phyloP scores from a whole-genome alignment of 768 basidiomycete species.

The Rhizopogon rudus region DNA sequence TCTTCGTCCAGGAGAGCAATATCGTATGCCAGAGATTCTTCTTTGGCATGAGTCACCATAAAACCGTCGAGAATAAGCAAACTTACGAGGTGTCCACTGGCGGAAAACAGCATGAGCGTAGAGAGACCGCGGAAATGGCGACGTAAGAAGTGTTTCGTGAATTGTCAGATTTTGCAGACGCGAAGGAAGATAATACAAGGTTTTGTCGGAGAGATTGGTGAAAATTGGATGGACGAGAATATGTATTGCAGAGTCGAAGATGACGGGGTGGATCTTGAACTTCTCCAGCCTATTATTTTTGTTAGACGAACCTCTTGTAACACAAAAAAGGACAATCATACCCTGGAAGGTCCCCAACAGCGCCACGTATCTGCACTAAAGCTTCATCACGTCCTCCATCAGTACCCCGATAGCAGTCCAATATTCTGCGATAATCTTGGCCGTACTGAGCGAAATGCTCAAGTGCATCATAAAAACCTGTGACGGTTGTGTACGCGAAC shows the following conservation, averaged over 20 bases:
- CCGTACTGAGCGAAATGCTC: conserved; percentile 30
- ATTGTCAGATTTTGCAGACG: not conserved
- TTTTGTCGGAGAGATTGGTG: not conserved
- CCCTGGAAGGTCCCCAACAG: not conserved
- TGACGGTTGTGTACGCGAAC: not conserved
- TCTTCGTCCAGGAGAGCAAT: not conserved
- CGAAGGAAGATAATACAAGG: conserved; percentile 2
- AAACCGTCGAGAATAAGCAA: too few species aligned
- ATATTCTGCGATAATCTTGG: conserved; percentile 24
- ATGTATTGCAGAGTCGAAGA: conserved; percentile 1
- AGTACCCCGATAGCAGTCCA: not conserved
- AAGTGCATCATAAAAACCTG: conserved; percentile 23
- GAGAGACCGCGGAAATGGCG: not conserved
- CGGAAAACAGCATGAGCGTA: not conserved
- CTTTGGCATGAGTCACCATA: not conserved
- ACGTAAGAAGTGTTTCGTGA: not conserved
- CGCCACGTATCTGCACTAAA: not conserved
- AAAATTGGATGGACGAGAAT: not conserved
- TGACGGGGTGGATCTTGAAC: not conserved
- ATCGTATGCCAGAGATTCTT: not conserved
- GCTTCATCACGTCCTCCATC: not conserved
- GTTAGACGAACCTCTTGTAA: not conserved
- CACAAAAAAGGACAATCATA: not conserved
- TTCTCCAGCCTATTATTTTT: not conserved
- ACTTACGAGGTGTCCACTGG: conserved; percentile 2